Percentiles rank a stretch among this genome's conserved stretches.
These are phyloP conservation scores for Auxenochlorella protothecoides DNA, from an alignment of 139 green algal genomes.

Conservation along the genomic window DNA sequence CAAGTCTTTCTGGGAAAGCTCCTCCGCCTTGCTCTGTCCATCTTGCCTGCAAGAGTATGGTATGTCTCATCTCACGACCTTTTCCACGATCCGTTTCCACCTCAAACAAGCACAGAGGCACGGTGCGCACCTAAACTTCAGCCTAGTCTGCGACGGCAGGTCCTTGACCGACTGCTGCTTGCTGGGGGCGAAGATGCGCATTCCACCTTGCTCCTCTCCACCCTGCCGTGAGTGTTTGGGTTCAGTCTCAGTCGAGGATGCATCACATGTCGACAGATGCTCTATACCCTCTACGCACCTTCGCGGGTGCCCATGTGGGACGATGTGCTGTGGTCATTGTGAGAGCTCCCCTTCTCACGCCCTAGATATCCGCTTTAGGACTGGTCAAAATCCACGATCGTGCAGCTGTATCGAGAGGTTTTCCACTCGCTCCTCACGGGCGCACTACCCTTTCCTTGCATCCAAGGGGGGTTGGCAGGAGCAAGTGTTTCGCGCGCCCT, in stretches of 20 bases:
- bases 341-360: neutral
- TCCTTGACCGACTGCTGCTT: constrained; percentile 54
- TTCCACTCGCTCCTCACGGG: too few relatives aligned
- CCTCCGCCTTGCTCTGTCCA: constrained; percentile 39
- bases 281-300: constrained; percentile 15
- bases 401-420: too few relatives aligned
- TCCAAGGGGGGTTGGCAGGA: too few relatives aligned
- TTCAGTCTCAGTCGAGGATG: neutral
- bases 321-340: constrained; percentile 71
- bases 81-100: neutral
- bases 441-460: too few relatives aligned
- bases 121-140: constrained; percentile 66
- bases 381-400: too few relatives aligned
- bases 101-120: neutral
- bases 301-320: constrained; percentile 75
- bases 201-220: constrained; percentile 78
- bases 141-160: constrained; percentile 48
- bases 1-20: constrained; percentile 46
- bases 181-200: constrained; percentile 60
- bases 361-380: neutral
- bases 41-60: constrained; percentile 28
- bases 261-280: neutral
- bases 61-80: neutral
- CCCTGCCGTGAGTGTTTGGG: constrained; percentile 24
- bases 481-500: too few relatives aligned